Evolutionary conservation across 169 alveolate genomes (phyloP).

Genomic region (Eimeria tenella): DNA sequence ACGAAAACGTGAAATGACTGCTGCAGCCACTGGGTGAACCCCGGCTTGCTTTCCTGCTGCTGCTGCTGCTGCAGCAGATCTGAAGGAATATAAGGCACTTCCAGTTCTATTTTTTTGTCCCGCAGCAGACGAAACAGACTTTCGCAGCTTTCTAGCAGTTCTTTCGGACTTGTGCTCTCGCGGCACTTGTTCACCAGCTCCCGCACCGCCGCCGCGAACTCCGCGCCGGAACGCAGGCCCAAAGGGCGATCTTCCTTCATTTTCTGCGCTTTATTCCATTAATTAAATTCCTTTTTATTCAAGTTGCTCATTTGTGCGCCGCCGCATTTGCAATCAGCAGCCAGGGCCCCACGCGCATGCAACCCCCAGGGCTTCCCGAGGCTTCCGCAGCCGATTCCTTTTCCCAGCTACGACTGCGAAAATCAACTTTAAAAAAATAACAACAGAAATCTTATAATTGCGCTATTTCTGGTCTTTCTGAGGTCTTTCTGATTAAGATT

Average conservation of each 20-base stretch:
- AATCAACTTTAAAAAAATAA: too few species aligned
- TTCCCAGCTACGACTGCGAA: too few species aligned
- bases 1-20: neutral
- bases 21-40: neutral
- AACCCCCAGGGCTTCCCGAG: too few species aligned
- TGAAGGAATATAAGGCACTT: neutral
- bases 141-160: neutral
- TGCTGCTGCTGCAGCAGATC: neutral
- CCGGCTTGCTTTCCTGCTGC: neutral
- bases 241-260: neutral
- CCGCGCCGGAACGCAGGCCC: neutral
- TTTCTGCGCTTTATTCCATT: neutral
- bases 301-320: too few species aligned
- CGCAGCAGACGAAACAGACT: constrained; percentile 4
- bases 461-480: too few species aligned
- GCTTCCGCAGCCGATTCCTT: too few species aligned
- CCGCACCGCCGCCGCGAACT: neutral
- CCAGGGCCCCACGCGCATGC: too few species aligned
- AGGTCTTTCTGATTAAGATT: too few species aligned
- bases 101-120: constrained; percentile 15
- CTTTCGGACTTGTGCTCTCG: neutral
- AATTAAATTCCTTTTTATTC: too few species aligned
- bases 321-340: too few species aligned
- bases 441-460: too few species aligned
- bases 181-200: neutral